Percentiles rank a stretch among this genome's conserved stretches.
These are phyloP conservation scores for Leucogyrophana mollusca DNA, from an alignment of 768 basidiomycete species.

Conservation along the genomic window DNA sequence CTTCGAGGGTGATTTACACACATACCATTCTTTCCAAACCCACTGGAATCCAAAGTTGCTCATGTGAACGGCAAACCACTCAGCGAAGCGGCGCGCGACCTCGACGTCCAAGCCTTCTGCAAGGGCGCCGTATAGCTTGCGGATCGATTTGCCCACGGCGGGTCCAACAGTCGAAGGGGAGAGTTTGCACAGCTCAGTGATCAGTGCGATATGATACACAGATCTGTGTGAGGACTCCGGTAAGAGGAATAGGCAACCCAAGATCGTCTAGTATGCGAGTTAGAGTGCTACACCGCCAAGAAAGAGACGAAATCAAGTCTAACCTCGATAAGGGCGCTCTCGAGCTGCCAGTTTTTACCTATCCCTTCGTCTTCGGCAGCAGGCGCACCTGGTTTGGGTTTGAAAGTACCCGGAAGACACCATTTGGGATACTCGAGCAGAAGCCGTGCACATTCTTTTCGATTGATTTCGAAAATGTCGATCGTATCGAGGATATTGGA, in stretches of 20 bases:
- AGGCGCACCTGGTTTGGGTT: slow-evolving; percentile 66
- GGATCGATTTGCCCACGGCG: slow-evolving; percentile 92
- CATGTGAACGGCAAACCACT: slow-evolving; percentile 97
- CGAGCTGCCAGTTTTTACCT: slow-evolving; percentile 82
- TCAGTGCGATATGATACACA: slow-evolving; percentile 83
- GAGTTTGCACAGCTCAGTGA: slow-evolving; percentile 94
- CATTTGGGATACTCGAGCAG: slow-evolving; percentile 86
- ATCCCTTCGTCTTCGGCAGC: slow-evolving; percentile 45
- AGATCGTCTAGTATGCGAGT: slow-evolving; percentile 51
- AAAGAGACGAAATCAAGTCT: slow-evolving; percentile 8
- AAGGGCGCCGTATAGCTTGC: slow-evolving; percentile 78
- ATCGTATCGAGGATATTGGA: slow-evolving; percentile 73
- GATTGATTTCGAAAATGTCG: slow-evolving; percentile 91
- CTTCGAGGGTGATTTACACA: slow-evolving; percentile 1
- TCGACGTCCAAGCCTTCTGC: slow-evolving; percentile 88
- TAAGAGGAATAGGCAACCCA: slow-evolving; percentile 72
- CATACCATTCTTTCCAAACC: slow-evolving; percentile 99
- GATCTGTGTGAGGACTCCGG: slow-evolving; percentile 77
- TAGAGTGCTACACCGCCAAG: not conserved
- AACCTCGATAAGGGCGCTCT: slow-evolving; percentile 87
- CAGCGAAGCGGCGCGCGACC: slow-evolving; percentile 74
- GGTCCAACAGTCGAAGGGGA: slow-evolving; percentile 92
- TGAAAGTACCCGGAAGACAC: slow-evolving; percentile 82
- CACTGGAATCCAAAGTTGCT: slow-evolving; percentile 97
- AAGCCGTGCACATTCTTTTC: slow-evolving; percentile 90